Evolutionary conservation across 2,329 filamentous ascomycete genomes (phyloP).

Genomic region (Trichoderma asperellum): DNA sequence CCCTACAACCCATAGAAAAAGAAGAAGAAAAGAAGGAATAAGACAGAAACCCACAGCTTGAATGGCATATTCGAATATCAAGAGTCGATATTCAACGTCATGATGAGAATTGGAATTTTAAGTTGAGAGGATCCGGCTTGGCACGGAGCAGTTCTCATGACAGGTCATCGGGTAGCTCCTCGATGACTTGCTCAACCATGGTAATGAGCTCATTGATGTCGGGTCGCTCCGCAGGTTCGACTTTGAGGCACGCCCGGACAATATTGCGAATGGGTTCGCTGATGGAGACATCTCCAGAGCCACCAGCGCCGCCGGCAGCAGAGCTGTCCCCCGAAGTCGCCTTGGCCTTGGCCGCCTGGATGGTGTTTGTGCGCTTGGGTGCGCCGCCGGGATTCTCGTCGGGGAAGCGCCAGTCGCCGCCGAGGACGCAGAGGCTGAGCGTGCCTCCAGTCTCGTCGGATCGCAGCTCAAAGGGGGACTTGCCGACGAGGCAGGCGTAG

Average conservation of each 20-base stretch:
- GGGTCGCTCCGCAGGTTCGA: slow-evolving; percentile 86
- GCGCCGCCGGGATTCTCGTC: slow-evolving; percentile 71
- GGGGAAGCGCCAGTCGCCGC: slow-evolving; percentile 95
- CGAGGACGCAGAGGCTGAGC: slow-evolving; percentile 86
- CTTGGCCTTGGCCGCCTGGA: slow-evolving; percentile 41
- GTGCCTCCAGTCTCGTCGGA: slow-evolving; percentile 95
- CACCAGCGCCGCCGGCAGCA: slow-evolving; percentile 27
- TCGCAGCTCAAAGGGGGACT: slow-evolving; percentile 94
- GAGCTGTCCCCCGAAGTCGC: slow-evolving; percentile 37
- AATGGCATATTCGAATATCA: background rate
- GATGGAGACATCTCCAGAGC: slow-evolving; percentile 56
- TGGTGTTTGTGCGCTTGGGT: slow-evolving; percentile 50
- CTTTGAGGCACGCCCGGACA: slow-evolving; percentile 80
- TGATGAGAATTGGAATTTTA: slow-evolving; percentile 24
- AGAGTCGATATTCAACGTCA: background rate
- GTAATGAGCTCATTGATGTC: slow-evolving; percentile 82
- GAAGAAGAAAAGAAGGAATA: background rate
- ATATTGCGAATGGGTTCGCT: slow-evolving; percentile 85
- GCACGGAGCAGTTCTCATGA: background rate
- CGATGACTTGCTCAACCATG: slow-evolving; percentile 75
- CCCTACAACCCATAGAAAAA: background rate
- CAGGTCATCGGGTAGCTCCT: slow-evolving; percentile 56
- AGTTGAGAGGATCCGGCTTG: too few species aligned
- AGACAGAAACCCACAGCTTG: background rate
- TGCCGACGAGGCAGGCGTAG: slow-evolving; percentile 94